A percentile compares a stretch with the other conserved stretches of the same genome.
phyloP scores from a whole-genome alignment of 352 stramenopile species.

The Phytophthora megakarya region DNA sequence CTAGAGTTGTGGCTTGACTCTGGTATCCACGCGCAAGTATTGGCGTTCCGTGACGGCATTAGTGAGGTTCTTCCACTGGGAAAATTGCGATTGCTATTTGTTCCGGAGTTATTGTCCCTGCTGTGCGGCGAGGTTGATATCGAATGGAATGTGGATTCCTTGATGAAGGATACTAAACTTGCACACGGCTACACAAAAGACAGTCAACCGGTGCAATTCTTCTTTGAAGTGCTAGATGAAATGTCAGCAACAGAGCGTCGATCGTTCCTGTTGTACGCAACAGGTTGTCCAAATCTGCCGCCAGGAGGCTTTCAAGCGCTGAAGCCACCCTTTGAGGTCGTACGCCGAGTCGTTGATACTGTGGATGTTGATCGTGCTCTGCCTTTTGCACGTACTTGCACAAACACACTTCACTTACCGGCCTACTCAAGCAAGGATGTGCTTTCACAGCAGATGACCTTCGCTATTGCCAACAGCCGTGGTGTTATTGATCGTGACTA shows the following conservation, averaged over 20 bases:
- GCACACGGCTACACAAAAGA: conserved; percentile 85
- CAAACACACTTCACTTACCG: conserved; percentile 84
- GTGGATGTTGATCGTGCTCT: conserved; percentile 75
- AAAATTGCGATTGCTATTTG: conserved; percentile 76
- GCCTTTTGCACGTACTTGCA: conserved; percentile 86
- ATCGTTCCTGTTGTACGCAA: conserved; percentile 81
- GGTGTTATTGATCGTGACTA: conserved; percentile 89
- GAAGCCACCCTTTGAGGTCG: conserved; percentile 80
- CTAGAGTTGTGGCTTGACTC: conserved; percentile 65
- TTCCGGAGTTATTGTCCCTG: conserved; percentile 65
- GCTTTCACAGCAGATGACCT: conserved; percentile 63
- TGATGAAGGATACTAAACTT: conserved; percentile 77
- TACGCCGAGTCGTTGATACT: conserved; percentile 74
- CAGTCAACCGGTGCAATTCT: conserved; percentile 66
- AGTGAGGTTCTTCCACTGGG: conserved; percentile 70
- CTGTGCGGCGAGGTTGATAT: conserved; percentile 81
- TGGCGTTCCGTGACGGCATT: conserved; percentile 79
- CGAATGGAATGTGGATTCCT: conserved; percentile 63
- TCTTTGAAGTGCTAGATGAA: conserved; percentile 71
- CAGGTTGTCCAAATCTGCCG: conserved; percentile 81
- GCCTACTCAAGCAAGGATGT: conserved; percentile 79
- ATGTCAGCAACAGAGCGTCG: conserved; percentile 67
- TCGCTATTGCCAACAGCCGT: conserved; percentile 80
- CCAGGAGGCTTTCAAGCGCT: conserved; percentile 71
- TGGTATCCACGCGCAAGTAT: conserved; percentile 67